These are phyloP conservation scores for Capronia epimyces DNA, from an alignment of 2,329 filamentous ascomycete species.

Conservation along the genomic window DNA sequence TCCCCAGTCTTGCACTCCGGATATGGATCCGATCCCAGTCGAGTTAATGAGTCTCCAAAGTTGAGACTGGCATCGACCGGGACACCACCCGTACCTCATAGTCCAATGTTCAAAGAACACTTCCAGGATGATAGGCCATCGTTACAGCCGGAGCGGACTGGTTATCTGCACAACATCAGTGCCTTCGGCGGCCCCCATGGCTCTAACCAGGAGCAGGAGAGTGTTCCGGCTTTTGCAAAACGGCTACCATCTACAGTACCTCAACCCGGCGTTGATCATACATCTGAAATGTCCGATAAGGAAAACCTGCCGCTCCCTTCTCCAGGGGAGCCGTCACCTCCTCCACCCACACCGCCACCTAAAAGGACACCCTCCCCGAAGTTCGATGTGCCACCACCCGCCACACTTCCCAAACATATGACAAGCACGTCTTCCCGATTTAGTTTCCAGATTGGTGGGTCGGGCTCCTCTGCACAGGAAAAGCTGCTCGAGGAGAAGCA, in stretches of 20 bases:
- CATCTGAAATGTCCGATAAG: conserved; percentile 6
- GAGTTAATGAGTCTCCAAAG: conserved; percentile 7
- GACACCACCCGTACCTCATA: conserved; percentile 37
- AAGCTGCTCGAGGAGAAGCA: conserved; percentile 59
- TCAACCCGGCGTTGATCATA: conserved; percentile 4
- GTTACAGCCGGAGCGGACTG: conserved; percentile 40
- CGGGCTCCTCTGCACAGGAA: conserved; percentile 56
- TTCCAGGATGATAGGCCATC: conserved; percentile 49
- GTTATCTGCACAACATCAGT: conserved; percentile 40
- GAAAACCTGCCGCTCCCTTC: conserved; percentile 3
- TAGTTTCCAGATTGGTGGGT: conserved; percentile 58
- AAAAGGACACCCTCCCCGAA: conserved; percentile 25
- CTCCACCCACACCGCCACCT: conserved; percentile 24
- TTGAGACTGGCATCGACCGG: conserved; percentile 2
- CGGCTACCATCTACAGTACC: conserved; percentile 35
- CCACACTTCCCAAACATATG: conserved; percentile 43
- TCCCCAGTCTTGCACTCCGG: conserved; percentile 15
- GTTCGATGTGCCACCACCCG: conserved; percentile 19
- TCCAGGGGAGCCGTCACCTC: conserved; percentile 15
- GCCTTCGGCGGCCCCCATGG: conserved; percentile 32
- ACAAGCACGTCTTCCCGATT: conserved; percentile 58
- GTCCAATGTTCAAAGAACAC: conserved; percentile 57
- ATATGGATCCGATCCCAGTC: conserved; percentile 4
- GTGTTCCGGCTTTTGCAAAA: conserved; percentile 42
- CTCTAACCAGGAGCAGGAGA: conserved; percentile 32